Evolutionary conservation across 2,329 filamentous ascomycete genomes (phyloP), one percentile per base, ranked within the genome.

Genomic region (Lecanicillium sp.): DNA sequence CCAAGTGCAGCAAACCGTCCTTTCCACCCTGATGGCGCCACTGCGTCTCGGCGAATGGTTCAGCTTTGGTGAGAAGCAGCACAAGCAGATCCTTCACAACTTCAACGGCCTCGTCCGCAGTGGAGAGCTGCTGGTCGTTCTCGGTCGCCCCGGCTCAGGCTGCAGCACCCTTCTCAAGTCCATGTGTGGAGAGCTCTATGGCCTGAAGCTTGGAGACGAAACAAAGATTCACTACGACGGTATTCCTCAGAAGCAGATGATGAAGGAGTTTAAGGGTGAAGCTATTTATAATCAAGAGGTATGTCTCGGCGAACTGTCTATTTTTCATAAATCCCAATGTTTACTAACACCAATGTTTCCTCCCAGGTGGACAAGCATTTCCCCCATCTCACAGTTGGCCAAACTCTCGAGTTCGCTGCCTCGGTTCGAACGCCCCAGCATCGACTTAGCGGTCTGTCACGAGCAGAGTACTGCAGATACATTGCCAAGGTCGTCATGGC

Each of bases 231-330:
- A 80, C 50, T 85, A 84, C 56, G 73, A 81, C 39, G 80, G 79
- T 15, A 71, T 73, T n/a, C 55, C 67, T 0, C 66, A 68, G 44
- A 53, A 63, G 41, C 56, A 65, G 40, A 79, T 80, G 69, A 63
- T 65, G 35, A 68, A 68, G 43, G 68, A 80, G 49, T 84, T 81
- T 51, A 71, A 76, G 42, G 79, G 78, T 29, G 79, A 79, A 57
- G 70, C 81, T 2, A 66, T 86, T 11, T 89, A 90, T 56, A 87
- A 87, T 48, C 80, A 86, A 12, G 85, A 90, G 60, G 77, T 63
- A 41, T 29, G 39, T 22, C 18, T 2, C 5, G 9, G 2, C 6
- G 11, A 25, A 6, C 22, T n/a, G 15, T 4, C 0, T 2, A 2
- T 27, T 18, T 11, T 20, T 2, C 11, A 4, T 2, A 9, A 2